Evolutionary conservation across 306 rosid species (phyloP), one percentile per base, ranked within the genome.

Genomic region (Lathyrus aphaca): DNA sequence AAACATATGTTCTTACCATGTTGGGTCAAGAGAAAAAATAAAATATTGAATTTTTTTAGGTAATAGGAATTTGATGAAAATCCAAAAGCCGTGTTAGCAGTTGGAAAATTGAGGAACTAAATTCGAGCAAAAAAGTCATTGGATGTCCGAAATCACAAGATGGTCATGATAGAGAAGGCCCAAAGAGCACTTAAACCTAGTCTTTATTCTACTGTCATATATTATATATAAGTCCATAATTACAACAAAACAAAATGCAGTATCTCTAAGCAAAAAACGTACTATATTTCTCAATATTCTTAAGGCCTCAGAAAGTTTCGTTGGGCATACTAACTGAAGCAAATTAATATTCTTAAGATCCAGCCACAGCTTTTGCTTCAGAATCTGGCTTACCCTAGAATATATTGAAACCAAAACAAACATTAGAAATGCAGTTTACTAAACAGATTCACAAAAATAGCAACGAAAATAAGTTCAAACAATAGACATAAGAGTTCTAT

Each of bases 281-380:
- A 35, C 39, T 35, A 64, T 35, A 64, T 53, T 70, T 35, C 25
- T 58, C 8, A 32, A 23, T 15, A 32, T 61, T 76, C 76, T 68
- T 8, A 49, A 54, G 62, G 64, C 37, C 11, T 72, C 42, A 6
- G 13, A 63, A 38, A 58, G 60, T 64, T 71, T 62, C 44, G 39
- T 45, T 9, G 7, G 27, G 57, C 16, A 15, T 32, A 50, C 55
- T 38, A 27, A 66, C 17, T 12, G 49, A 69, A 68, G 69, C 46
- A 53, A 61, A 48, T 48, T 50, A 63, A 60, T 16, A 42, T 23
- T 59, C 18, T 69, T 81, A 91, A 45, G 79, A 81, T 59, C 95
- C 85, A 1, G 92, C 87, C 4, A 83, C 82, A 68, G 96, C 76
- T 81, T 84, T 95, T n/a, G 32, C 79, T 73, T 83, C 88, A 11